Base-by-base conservation (phyloP, 208 protist species). In the Leishmania martiniquensis region DNA sequence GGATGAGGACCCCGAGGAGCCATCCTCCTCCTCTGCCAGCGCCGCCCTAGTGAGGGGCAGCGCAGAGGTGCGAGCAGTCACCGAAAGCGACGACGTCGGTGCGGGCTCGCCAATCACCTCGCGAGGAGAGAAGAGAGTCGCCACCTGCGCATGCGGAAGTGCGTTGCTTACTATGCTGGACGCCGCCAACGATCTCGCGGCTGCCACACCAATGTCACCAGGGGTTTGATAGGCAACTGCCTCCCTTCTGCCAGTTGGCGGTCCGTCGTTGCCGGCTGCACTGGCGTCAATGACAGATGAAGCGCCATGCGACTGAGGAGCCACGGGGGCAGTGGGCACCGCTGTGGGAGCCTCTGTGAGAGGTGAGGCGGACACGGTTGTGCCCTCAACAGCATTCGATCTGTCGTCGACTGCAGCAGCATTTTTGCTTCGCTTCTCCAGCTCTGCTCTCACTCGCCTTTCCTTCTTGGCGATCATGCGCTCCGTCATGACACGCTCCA, bases 381-480 rank as follows among this genome's bases (percentile, higher is more conserved):
- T 20, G 20, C 25, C 65, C 65, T 69, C 65, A 7, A 12, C 10
- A 20, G 51, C 22, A 34, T 39, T 60, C 22, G 34, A 44, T 32
- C 63, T 71, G 49, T 70, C 54, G 17, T 45, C 52, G 52, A 29
- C 49, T 52, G 17, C 70, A 74, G 70, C 42, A 42, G 55, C 47
- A 42, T 55, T 57, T 25, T 63, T 72, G 34, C 59, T 10, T 42
- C 78, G 79, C 7, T 69, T 59, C 59, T 57, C 60, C 69, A 95
- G 72, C 77, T 90, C 88, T 42, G 83, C 85, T 15, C 78, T 81
- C 13, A 97, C 77, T 0, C 89, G 87, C 72, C 63, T 76, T 79
- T 97, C 93, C 81, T 95, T 97, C 78, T 97, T 97, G 20, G 73
- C 87, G 34, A 97, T 93, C 76, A 97, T 87, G 67, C 85, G 87